Evolutionary conservation across 805 yeast genomes (phyloP).

Genomic region (Candida namnaoensis): DNA sequence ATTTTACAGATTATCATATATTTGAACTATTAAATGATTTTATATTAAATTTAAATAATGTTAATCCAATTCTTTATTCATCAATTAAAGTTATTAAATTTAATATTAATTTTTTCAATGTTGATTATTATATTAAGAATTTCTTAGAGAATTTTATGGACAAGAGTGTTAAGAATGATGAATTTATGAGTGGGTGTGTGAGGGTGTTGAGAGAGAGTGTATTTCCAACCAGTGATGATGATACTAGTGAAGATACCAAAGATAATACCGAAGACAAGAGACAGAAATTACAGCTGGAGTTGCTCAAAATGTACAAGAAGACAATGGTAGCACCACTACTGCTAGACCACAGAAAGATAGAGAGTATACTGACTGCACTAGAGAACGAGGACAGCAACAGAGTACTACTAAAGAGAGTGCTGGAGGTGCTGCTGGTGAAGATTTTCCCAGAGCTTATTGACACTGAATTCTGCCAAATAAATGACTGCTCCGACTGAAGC

Average conservation of each 20-base stretch:
- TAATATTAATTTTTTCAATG: too few relatives aligned
- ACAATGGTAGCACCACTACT: neutral
- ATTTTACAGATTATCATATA: neutral
- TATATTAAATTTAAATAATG: too few relatives aligned
- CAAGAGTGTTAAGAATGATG: neutral
- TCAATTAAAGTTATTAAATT: too few relatives aligned
- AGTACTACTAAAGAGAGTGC: neutral
- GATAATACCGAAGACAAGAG: too few relatives aligned
- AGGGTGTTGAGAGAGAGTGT: neutral
- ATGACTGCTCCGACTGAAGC: too few relatives aligned
- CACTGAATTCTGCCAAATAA: too few relatives aligned
- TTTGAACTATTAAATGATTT: too few relatives aligned
- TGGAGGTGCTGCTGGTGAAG: neutral
- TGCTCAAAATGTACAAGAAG: too few relatives aligned
- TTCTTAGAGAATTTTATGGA: neutral
- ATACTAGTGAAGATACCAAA: neutral
- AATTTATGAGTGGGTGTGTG: neutral
- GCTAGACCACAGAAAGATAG: neutral
- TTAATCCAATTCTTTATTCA: neutral
- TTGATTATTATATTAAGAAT: neutral
- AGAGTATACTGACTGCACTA: neutral
- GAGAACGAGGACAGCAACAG: neutral
- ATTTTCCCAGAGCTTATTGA: neutral
- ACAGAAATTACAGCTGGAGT: neutral
- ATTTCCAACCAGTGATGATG: neutral